Conservation (phyloP, 139 green algal genomes). For the Chlorella sp. region DNA sequence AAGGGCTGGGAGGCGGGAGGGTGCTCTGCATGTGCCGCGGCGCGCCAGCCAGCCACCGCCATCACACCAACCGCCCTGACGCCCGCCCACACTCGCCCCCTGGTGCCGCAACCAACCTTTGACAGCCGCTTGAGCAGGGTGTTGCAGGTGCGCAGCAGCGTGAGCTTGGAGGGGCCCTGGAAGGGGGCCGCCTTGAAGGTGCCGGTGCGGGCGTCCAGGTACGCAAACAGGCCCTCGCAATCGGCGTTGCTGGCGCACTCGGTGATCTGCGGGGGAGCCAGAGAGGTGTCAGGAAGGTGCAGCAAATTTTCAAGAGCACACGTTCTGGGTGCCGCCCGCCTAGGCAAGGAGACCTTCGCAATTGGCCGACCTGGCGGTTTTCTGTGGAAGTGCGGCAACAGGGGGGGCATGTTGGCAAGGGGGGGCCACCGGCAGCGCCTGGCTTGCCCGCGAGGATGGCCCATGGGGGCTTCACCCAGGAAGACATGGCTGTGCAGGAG, state of each 20-base stretch:
- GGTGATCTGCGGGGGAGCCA: constrained; percentile 11
- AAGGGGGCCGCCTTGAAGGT: constrained; percentile 25
- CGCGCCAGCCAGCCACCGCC: background rate
- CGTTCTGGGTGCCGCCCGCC: too few species aligned
- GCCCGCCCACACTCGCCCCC: background rate
- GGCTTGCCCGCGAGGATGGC: too few species aligned
- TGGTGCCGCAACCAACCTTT: constrained; percentile 31
- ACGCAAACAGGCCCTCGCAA: constrained; percentile 49
- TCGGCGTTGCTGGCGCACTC: constrained; percentile 39
- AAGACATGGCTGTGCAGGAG: too few species aligned
- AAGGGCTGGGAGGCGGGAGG: background rate
- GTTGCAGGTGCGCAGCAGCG: constrained; percentile 72
- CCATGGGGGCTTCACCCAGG: too few species aligned
- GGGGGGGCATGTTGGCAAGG: too few species aligned
- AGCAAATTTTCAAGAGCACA: background rate
- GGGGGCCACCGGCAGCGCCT: too few species aligned
- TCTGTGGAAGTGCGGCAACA: too few species aligned
- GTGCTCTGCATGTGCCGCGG: background rate
- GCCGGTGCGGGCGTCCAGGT: constrained; percentile 38
- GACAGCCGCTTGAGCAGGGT: constrained; percentile 65
- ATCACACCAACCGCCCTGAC: background rate
- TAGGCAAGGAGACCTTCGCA: too few species aligned
- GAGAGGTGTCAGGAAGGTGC: background rate
- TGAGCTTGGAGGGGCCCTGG: constrained; percentile 44
- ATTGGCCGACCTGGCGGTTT: too few species aligned